Base-by-base conservation (phyloP, 148 eudicot species). In the Diospyros lotus region DNA sequence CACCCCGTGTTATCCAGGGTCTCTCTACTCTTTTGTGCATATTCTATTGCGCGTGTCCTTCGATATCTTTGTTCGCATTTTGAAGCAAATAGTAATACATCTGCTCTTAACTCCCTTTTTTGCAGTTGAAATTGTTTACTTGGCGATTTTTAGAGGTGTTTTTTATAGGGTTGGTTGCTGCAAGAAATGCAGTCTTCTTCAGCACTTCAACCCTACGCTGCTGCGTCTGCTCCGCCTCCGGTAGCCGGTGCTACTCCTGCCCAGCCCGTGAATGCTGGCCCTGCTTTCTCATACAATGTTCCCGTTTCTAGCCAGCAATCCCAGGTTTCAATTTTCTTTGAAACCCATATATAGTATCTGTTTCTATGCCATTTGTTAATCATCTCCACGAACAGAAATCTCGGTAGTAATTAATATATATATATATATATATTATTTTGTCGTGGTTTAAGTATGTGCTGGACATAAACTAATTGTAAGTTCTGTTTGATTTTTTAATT, bases 211-310 rank as follows among this genome's bases (percentile, higher is more conserved):
- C 63, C 72, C 63, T 62, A 78, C 74, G 73, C 46, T 53, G 40
- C 78, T 39, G 68, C 51, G 12, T n/a, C 70, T 41, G 41, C 51
- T 66, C 51, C 52, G 11, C 56, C 61, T 58, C 51, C 74, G 48
- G 14, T 42, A 44, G 80, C 28, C 43, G 71, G 66, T 12, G 54
- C 68, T 51, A 69, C 75, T 73, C 76, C 84, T 68, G 79, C 69
- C 64, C 54, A 52, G 9, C 66, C 85, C 58, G 72, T 77, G 62
- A 77, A 66, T 72, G 17, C 64, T 54, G 64, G 68, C 64, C 67
- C 79, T 58, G 69, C 74, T 15, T 80, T 85, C 53, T 82, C 85
- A 18, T 82, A 75, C 65, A 78, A 66, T 68, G 62, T 75, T 63
- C 67, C 72, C 58, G 69, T 71, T 40, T 67, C 77, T 38, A 63